Base-by-base conservation (phyloP, 2,329 filamentous ascomycete species). In the Alternaria ventricosa region DNA sequence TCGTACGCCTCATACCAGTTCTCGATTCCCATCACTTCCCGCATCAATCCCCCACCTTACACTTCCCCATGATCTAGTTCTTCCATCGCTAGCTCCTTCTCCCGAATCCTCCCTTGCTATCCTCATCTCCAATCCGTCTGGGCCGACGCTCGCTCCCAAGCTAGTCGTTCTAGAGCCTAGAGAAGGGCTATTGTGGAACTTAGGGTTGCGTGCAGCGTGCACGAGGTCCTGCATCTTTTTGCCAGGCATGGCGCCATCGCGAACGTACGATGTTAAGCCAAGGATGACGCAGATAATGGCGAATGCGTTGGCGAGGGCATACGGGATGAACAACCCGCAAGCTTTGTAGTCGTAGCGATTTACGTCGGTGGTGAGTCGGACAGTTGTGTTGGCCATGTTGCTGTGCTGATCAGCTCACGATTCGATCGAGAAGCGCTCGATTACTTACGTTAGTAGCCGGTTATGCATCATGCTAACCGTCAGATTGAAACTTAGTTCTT, bases 171-270 rank as follows among this genome's bases (percentile, higher is more conserved):
- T 25, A 12, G 22, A 55, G 15, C 22, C 10, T 15, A 20, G 6
- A 27, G 30, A 23, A 18, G 51, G 51, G 4, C 23, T 25, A 4
- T 25, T 15, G 12, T 55, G 33, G 23, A 43, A 55, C 15, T 20
- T 43, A 1, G 51, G 33, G 13, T 30, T 47, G 12, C 43, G 25
- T 13, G 50, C 62, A 13, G 62, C 61, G 25, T 46, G 20, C 5
- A 69, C 47, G 7, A 67, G 53, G 46, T 69, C 67, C 23, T 69
- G 67, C 22, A 69, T 59, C 41, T 64, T 67, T 41, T 62, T 65
- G 33, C 64, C 65, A 10, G 67, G 55, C 58, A 61, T 51, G 9
- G 65, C 62, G 9, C 55, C 65, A 15, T 69, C 64, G 30, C 30
- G 51, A 5, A 54, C 22, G n/a, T 54, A 54, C 4, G 51, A 54